Conservation (phyloP, 352 stramenopile genomes). For the Globisporangium nagaii region DNA sequence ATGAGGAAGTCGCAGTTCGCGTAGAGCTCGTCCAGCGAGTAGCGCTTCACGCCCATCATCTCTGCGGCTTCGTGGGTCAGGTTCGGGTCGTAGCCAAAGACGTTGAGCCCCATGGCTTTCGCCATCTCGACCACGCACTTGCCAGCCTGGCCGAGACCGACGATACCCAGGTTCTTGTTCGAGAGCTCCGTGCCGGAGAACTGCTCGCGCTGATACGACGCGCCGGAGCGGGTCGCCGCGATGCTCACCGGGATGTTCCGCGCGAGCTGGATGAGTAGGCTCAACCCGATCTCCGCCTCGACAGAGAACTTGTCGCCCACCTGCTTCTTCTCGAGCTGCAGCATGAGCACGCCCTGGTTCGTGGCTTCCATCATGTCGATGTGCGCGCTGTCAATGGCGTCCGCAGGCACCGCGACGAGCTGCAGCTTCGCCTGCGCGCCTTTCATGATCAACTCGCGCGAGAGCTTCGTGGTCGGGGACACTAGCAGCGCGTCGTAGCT, state of each 20-base stretch:
- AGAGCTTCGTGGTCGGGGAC: slow-evolving; percentile 38
- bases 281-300: slow-evolving; percentile 65
- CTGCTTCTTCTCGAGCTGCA: slow-evolving; percentile 75
- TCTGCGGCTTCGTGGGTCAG: slow-evolving; percentile 60
- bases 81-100: slow-evolving; percentile 72
- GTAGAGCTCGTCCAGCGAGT: slow-evolving; percentile 62
- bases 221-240: slow-evolving; percentile 21
- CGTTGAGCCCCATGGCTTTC: slow-evolving; percentile 56
- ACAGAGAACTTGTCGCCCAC: slow-evolving; percentile 66
- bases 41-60: slow-evolving; percentile 57
- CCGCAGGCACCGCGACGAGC: slow-evolving; percentile 50
- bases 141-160: slow-evolving; percentile 69
- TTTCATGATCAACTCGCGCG: slow-evolving; percentile 30
- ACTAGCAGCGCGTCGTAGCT: slow-evolving; percentile 67
- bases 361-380: slow-evolving; percentile 77
- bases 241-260: slow-evolving; percentile 54
- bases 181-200: slow-evolving; percentile 60
- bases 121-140: slow-evolving; percentile 74
- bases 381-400: slow-evolving; percentile 49
- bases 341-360: slow-evolving; percentile 63
- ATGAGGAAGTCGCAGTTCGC: slow-evolving; percentile 87
- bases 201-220: slow-evolving; percentile 25
- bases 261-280: slow-evolving; percentile 56
- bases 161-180: slow-evolving; percentile 57
- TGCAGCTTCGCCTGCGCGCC: slow-evolving; percentile 42